These are phyloP conservation scores for Cymbopogon citratus DNA, from an alignment of 176 grass and related monocot genomes.

Conservation along the genomic window DNA sequence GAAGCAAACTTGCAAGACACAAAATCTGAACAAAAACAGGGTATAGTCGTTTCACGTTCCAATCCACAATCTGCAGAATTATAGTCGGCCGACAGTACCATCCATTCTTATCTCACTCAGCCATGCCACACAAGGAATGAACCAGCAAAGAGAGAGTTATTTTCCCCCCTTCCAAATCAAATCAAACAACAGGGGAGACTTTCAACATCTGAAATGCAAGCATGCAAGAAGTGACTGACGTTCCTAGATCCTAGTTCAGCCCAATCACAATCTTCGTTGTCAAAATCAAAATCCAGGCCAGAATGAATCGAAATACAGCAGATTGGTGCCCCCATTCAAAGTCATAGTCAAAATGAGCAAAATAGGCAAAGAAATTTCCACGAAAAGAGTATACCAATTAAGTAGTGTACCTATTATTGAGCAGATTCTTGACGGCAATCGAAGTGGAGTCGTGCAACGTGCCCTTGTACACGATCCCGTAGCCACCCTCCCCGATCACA, in stretches of 20 bases:
- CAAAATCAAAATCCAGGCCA: neutral
- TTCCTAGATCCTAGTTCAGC: neutral
- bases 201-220: neutral
- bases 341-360: neutral
- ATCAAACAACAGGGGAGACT: neutral
- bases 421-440: conserved; percentile 88
- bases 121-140: neutral
- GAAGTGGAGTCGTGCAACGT: conserved; percentile 51
- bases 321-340: neutral
- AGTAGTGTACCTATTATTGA: conserved; percentile 69
- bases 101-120: neutral
- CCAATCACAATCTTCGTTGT: neutral
- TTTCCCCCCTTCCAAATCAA: neutral
- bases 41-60: neutral
- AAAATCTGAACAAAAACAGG: neutral
- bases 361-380: neutral
- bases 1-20: neutral
- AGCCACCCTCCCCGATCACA: conserved; percentile 92
- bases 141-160: neutral
- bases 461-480: conserved; percentile 88
- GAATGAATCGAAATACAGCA: neutral
- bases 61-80: neutral
- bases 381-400: neutral
- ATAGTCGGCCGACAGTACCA: neutral
- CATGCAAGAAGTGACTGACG: neutral